Conservation (phyloP, 73 alveolate genomes). For the Paramecium sonneborni region DNA sequence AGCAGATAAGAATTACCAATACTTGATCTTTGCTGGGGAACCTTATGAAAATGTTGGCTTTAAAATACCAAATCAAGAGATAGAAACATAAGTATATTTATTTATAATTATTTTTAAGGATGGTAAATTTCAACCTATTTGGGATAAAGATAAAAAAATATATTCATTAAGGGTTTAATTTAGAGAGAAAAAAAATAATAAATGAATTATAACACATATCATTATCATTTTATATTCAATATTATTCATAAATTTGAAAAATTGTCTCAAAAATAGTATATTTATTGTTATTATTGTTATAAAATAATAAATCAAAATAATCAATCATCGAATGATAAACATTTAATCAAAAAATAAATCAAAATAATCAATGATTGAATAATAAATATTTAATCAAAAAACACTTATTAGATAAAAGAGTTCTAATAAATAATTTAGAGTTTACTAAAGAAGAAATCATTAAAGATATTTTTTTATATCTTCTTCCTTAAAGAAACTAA, state of each 20-base stretch:
- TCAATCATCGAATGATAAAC: no score
- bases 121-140: slow-evolving; percentile 55
- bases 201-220: not conserved
- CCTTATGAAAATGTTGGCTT: slow-evolving; percentile 96
- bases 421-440: no score
- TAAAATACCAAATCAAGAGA: slow-evolving; percentile 62
- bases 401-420: no score
- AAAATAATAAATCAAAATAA: no score
- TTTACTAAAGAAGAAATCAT: no score
- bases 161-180: slow-evolving; percentile 55
- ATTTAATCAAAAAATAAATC: no score
- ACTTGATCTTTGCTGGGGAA: slow-evolving; percentile 98
- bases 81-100: slow-evolving; percentile 37
- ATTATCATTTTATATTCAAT: not conserved
- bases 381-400: no score
- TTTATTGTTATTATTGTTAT: no score
- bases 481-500: no score
- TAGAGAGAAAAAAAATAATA: slow-evolving; percentile 45
- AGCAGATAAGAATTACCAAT: slow-evolving; percentile 92
- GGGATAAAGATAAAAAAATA: slow-evolving; percentile 67
- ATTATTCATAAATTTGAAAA: not conserved
- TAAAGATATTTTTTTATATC: no score
- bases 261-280: no score
- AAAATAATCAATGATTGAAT: no score
- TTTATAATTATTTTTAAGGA: not conserved